phyloP scores from a whole-genome alignment of 495 filamentous ascomycete genomes.

The Geopyxis carbonaria region DNA sequence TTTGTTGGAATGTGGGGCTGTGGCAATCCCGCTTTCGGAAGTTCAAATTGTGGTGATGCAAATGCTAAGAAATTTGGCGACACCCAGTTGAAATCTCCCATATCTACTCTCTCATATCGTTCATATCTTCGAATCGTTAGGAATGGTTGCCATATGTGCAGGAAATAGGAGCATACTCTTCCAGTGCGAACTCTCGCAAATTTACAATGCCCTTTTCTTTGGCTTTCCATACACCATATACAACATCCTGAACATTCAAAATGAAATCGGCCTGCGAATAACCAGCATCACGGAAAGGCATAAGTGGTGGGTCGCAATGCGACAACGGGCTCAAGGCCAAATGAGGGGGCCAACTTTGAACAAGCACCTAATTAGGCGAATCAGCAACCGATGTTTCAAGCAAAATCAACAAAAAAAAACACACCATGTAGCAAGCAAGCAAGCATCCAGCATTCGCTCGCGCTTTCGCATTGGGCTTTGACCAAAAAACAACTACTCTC shows the following conservation, averaged over 20 bases:
- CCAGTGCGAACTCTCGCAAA: conserved; percentile 74
- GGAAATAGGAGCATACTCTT: conserved; percentile 48
- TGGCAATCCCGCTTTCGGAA: conserved; percentile 46
- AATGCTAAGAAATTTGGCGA: conserved; percentile 90
- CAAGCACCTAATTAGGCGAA: conserved; percentile 47
- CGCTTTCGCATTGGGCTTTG: conserved; percentile 77
- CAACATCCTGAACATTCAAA: conserved; percentile 85
- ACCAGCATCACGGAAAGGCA: conserved; percentile 96
- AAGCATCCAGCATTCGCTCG: conserved; percentile 94
- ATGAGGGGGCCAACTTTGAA: conserved; percentile 96
- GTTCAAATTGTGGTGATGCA: conserved; percentile 70
- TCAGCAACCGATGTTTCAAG: too few relatives aligned
- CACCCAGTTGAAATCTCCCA: conserved; percentile 99
- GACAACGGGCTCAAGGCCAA: conserved; percentile 90
- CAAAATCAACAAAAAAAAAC: too few relatives aligned
- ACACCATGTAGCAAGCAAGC: conserved; percentile 80
- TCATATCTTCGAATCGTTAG: conserved; percentile 57
- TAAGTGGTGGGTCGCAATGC: conserved; percentile 86
- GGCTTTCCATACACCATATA: conserved; percentile 96
- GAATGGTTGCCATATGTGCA: conserved; percentile 11
- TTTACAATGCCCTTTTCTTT: conserved; percentile 85
- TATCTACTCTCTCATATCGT: conserved; percentile 83
- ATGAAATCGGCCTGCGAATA: conserved; percentile 97
- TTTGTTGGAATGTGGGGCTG: conserved; percentile 40
- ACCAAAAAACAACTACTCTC: conserved; percentile 84